A percentile compares a stretch with the other conserved stretches of the same genome.
These are phyloP conservation scores for Blastobotrys terrestris DNA, from an alignment of 805 yeast species.

Conservation along the genomic window DNA sequence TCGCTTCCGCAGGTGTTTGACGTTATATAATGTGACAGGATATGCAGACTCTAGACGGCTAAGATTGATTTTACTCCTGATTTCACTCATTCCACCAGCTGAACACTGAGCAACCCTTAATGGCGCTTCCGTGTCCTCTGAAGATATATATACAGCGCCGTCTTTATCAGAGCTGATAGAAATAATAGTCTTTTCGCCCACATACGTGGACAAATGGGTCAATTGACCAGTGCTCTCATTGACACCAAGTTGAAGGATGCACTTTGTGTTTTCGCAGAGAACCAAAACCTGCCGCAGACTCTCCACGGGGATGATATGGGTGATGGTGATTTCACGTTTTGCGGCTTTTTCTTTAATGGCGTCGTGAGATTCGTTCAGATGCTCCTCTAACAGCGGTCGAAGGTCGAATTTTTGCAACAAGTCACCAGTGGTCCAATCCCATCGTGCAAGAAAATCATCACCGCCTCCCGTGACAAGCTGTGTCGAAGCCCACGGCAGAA, in stretches of 20 bases:
- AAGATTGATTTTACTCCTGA: not conserved
- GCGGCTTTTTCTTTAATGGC: conserved; percentile 6
- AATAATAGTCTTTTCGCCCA: not conserved
- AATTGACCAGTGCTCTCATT: conserved; percentile 12
- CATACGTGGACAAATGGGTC: not conserved
- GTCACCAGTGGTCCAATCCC: conserved; percentile 69
- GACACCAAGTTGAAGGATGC: conserved; percentile 25
- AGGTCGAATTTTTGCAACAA: conserved; percentile 47
- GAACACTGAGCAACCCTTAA: not conserved
- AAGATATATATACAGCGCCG: not conserved
- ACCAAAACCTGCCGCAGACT: conserved; percentile 30
- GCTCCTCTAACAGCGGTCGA: conserved; percentile 31
- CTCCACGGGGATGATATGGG: conserved; percentile 9
- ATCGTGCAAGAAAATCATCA: conserved; percentile 61
- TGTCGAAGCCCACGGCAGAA: conserved; percentile 46
- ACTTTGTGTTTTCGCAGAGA: conserved; percentile 23
- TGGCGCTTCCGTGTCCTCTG: not conserved
- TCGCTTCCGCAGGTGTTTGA: conserved; percentile 50
- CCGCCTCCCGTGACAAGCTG: conserved; percentile 85
- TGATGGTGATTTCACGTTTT: conserved; percentile 17
- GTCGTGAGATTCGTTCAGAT: conserved; percentile 2
- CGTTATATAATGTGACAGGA: conserved; percentile 44
- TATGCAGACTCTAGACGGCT: not conserved
- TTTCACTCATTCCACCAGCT: not conserved
- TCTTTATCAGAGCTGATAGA: not conserved